These are phyloP conservation scores for Solanum etuberosum DNA, from an alignment of 257 asterid species.

Conservation along the genomic window DNA sequence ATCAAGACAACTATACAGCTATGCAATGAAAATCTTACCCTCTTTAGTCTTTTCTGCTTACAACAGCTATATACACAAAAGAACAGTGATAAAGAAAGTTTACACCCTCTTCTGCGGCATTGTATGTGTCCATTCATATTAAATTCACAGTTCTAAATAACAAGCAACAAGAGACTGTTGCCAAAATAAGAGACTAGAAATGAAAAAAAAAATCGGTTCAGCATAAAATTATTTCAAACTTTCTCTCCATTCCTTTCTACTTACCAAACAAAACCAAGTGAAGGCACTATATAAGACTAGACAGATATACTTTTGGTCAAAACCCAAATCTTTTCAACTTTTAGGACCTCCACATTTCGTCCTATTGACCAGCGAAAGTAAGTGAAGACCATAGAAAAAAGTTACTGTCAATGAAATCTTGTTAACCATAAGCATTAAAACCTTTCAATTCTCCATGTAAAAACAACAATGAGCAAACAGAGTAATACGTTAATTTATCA, in stretches of 20 bases:
- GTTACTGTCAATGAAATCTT: background rate
- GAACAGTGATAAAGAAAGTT: background rate
- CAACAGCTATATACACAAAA: background rate
- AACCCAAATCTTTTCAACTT: background rate
- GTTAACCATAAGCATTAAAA: background rate
- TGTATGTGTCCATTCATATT: background rate
- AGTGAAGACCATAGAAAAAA: background rate
- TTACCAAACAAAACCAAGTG: background rate
- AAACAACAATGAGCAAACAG: background rate
- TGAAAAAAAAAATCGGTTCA: too few species aligned
- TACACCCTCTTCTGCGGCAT: background rate
- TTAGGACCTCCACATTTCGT: background rate
- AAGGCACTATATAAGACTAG: background rate
- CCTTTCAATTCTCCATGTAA: background rate
- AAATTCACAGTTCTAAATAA: background rate
- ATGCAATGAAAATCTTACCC: background rate
- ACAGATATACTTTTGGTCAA: background rate
- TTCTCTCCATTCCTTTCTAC: background rate
- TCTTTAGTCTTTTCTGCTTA: background rate
- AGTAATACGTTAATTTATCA: background rate
- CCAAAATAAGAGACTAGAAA: background rate
- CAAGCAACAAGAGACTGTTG: background rate
- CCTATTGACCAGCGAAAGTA: background rate
- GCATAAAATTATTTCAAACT: background rate
- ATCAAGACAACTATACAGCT: background rate